These are phyloP conservation scores for Collybia mongolica DNA, from an alignment of 768 basidiomycete species.

Conservation along the genomic window DNA sequence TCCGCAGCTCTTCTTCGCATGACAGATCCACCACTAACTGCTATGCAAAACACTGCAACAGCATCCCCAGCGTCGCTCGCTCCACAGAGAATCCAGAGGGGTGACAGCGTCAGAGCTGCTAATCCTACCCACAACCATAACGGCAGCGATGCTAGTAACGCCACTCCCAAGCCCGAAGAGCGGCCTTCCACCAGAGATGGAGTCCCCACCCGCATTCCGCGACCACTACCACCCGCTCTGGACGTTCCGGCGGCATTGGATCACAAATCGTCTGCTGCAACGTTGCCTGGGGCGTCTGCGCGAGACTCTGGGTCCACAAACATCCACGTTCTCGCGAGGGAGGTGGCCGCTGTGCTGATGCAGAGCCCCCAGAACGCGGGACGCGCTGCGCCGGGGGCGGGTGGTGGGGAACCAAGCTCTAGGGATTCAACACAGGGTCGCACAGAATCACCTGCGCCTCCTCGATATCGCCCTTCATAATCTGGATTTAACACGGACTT, in stretches of 20 bases:
- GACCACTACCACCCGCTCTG: not conserved
- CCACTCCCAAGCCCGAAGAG: not conserved
- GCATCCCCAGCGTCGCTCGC: slow-evolving; percentile 1
- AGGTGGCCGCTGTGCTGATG: slow-evolving; percentile 25
- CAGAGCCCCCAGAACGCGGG: slow-evolving; percentile 11
- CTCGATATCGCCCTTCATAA: slow-evolving; percentile 9
- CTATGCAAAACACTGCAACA: not conserved
- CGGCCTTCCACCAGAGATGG: not conserved
- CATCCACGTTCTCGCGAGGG: slow-evolving; percentile 26
- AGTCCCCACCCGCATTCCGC: not conserved
- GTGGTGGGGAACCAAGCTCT: not conserved
- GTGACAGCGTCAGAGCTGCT: not conserved
- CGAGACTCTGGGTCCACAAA: slow-evolving; percentile 7
- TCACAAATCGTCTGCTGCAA: not conserved
- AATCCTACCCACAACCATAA: not conserved
- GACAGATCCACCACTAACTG: not conserved
- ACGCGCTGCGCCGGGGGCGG: not conserved
- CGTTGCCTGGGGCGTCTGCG: not conserved
- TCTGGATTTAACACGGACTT: not conserved
- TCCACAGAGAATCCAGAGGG: not conserved
- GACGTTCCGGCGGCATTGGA: not conserved
- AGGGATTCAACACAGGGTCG: slow-evolving; percentile 1
- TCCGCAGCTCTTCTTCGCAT: not conserved
- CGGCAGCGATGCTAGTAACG: not conserved
- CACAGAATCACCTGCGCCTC: slow-evolving; percentile 13